phyloP scores from a whole-genome alignment of 78 protist species.

The Dictyostelium firmibasis region DNA sequence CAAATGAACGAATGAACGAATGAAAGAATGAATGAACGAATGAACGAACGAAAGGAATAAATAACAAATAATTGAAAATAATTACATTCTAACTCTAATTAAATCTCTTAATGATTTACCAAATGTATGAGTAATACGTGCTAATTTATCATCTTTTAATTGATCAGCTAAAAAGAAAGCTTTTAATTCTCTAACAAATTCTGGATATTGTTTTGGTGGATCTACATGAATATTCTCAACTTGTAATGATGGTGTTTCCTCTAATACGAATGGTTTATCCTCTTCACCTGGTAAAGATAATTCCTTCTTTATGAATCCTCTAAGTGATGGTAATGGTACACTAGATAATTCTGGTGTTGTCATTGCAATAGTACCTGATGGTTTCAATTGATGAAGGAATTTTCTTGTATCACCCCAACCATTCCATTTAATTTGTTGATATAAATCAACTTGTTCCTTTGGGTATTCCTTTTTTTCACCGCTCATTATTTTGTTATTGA shows the following conservation, averaged over 20 bases:
- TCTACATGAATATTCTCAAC: conserved; percentile 29
- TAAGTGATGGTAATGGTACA: conserved; percentile 57
- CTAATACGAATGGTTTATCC: not conserved
- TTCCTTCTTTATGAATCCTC: conserved; percentile 36
- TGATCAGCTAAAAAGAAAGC: conserved; percentile 44
- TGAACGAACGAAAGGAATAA: no score
- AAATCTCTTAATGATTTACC: conserved; percentile 69
- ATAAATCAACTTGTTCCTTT: conserved; percentile 24
- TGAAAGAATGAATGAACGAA: not conserved
- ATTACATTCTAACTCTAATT: conserved; percentile 58
- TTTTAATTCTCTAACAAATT: conserved; percentile 26
- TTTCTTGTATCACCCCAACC: conserved; percentile 80
- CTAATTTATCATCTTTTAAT: conserved; percentile 57
- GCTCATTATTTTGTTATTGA: not conserved
- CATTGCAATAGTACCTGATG: conserved; percentile 46
- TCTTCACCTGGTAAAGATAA: conserved; percentile 8
- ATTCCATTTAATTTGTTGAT: conserved; percentile 73
- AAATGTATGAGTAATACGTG: conserved; percentile 66
- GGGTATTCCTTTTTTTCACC: conserved; percentile 42
- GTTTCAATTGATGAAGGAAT: conserved; percentile 19
- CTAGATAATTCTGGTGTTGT: conserved; percentile 38
- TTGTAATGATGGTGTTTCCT: conserved; percentile 39
- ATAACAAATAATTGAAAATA: not conserved
- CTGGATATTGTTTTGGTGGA: conserved; percentile 32
- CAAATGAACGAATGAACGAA: not conserved